Conservation (phyloP, 129 eudicot species). For the Tagetes patula region DNA sequence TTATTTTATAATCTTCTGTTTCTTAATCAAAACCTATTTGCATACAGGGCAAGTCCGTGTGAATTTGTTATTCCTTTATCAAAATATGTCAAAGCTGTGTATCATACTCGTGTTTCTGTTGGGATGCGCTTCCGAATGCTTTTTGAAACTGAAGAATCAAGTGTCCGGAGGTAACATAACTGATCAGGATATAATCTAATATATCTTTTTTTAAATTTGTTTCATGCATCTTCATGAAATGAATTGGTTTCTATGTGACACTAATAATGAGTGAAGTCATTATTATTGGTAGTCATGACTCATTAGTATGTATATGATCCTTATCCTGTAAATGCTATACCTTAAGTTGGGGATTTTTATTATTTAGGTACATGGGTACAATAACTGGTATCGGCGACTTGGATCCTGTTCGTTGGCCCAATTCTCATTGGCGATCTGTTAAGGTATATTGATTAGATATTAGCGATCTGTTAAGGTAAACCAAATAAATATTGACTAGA, state of each 20-base stretch:
- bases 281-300: neutral
- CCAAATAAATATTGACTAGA: neutral
- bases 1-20: slow-evolving; percentile 3
- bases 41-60: slow-evolving; percentile 91
- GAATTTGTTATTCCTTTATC: slow-evolving; percentile 93
- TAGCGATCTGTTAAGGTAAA: slow-evolving; percentile 95
- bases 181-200: neutral
- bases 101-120: slow-evolving; percentile 95
- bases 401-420: slow-evolving; percentile 95
- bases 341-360: slow-evolving; percentile 23
- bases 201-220: neutral
- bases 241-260: neutral
- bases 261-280: neutral
- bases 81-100: slow-evolving; percentile 92
- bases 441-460: slow-evolving; percentile 45
- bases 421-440: slow-evolving; percentile 97
- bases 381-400: slow-evolving; percentile 91
- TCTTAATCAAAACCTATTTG: slow-evolving; percentile 14
- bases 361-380: slow-evolving; percentile 91
- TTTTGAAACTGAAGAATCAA: slow-evolving; percentile 98
- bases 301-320: neutral
- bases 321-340: slow-evolving; percentile 15
- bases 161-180: slow-evolving; percentile 79
- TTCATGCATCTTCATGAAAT: neutral
- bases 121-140: slow-evolving; percentile 99